phyloP scores from a whole-genome alignment of 2,329 filamentous ascomycete species.

The Beauveria medogensis region DNA sequence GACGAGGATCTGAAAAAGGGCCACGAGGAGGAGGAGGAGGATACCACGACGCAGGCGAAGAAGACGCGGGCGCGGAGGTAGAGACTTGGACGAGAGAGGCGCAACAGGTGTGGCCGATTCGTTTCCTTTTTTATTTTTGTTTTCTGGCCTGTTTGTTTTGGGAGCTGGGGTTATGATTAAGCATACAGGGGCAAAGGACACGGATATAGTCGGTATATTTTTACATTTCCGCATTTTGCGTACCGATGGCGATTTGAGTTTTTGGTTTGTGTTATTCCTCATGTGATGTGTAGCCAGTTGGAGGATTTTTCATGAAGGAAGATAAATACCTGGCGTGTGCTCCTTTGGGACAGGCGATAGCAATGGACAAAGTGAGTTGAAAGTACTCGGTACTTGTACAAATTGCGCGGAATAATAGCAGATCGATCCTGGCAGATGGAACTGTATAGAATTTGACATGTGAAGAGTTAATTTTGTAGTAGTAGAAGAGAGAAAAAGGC shows the following conservation, averaged over 20 bases:
- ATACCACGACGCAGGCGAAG: constrained; percentile 48
- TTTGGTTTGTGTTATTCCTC: not conserved
- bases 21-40: constrained; percentile 75
- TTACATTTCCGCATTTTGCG: not conserved
- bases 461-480: constrained; percentile 4
- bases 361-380: not conserved
- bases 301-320: not conserved
- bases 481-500: not conserved
- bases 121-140: not conserved
- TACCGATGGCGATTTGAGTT: not conserved
- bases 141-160: not conserved
- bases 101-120: not conserved
- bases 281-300: not conserved
- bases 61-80: constrained; percentile 50
- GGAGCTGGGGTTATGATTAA: not conserved
- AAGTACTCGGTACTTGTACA: not conserved
- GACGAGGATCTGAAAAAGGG: constrained; percentile 72
- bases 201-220: not conserved
- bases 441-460: constrained; percentile 1
- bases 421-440: not conserved
- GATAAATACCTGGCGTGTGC: not conserved
- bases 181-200: not conserved
- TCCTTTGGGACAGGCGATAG: not conserved
- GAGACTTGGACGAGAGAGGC: not conserved
- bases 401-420: not conserved